A percentile compares a stretch with the other conserved stretches of the same genome.
phyloP scores from a whole-genome alignment of 1,284 basidiomycete species.

The Singerocomus inundabilis region DNA sequence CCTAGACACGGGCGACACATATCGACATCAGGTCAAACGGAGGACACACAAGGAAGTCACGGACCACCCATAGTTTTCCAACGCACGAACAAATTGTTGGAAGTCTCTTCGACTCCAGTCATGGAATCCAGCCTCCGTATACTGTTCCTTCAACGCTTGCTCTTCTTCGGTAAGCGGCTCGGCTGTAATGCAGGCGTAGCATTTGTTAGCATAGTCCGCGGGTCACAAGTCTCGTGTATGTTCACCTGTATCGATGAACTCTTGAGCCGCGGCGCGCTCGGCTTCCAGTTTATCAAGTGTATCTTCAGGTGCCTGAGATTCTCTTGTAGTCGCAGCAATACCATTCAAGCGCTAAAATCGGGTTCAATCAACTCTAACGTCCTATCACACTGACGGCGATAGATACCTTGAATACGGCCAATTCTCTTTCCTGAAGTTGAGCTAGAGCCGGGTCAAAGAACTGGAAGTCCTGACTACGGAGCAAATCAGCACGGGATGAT shows the following conservation, averaged over 20 bases:
- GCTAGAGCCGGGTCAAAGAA: conserved; percentile 88
- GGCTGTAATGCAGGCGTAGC: conserved; percentile 43
- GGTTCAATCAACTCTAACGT: background rate
- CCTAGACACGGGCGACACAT: conserved; percentile 45
- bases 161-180: conserved; percentile 89
- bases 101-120: conserved; percentile 48
- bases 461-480: conserved; percentile 88
- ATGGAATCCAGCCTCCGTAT: conserved; percentile 80
- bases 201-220: background rate
- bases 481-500: background rate
- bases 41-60: conserved; percentile 14
- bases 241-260: conserved; percentile 79
- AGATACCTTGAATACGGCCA: conserved; percentile 73
- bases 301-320: conserved; percentile 70
- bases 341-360: conserved; percentile 59
- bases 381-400: background rate
- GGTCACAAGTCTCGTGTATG: background rate
- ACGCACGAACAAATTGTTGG: conserved; percentile 84
- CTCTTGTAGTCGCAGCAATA: conserved; percentile 71
- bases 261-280: conserved; percentile 80
- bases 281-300: conserved; percentile 84
- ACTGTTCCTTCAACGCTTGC: conserved; percentile 72
- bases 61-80: conserved; percentile 83
- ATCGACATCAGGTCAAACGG: background rate
- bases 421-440: conserved; percentile 87